phyloP scores from a whole-genome alignment of 2,329 filamentous ascomycete species.

The Colletotrichum paranaense region DNA sequence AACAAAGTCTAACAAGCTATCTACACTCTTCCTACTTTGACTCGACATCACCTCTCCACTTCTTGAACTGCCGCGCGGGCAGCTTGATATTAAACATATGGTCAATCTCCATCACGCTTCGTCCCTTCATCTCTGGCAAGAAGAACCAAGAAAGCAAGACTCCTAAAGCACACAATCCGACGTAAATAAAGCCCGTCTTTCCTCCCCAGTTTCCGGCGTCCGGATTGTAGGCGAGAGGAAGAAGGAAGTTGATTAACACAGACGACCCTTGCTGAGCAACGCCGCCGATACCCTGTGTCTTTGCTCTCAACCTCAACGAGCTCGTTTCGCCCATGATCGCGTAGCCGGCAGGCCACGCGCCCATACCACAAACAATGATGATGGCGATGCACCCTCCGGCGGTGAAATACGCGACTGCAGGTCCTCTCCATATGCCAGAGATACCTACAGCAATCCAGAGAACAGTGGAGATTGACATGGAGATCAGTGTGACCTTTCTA shows the following conservation, averaged over 20 bases:
- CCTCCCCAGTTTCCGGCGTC: constrained; percentile 49
- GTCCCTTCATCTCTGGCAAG: constrained; percentile 64
- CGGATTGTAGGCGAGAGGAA: constrained; percentile 62
- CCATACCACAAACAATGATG: constrained; percentile 53
- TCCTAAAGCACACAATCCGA: constrained; percentile 46
- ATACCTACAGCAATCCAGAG: constrained; percentile 59
- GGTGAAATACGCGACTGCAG: constrained; percentile 51
- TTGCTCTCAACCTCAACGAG: constrained; percentile 54
- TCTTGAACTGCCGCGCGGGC: constrained; percentile 64
- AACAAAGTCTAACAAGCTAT: too few relatives aligned
- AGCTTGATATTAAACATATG: constrained; percentile 66
- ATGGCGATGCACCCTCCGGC: constrained; percentile 54
- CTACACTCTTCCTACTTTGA: neutral
- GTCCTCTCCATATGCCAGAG: constrained; percentile 53
- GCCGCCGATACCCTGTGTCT: constrained; percentile 56
- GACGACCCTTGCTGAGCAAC: constrained; percentile 50
- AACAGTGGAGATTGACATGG: constrained; percentile 44
- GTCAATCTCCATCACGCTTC: constrained; percentile 59
- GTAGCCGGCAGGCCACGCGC: constrained; percentile 54
- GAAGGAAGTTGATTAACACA: constrained; percentile 51
- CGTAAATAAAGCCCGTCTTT: constrained; percentile 53
- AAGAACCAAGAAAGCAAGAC: constrained; percentile 52
- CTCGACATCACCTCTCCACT: constrained; percentile 37
- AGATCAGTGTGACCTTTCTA: constrained; percentile 48
- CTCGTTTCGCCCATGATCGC: constrained; percentile 55